phyloP scores from a whole-genome alignment of 345 rosid genomes.

The Aegle marmelos region DNA sequence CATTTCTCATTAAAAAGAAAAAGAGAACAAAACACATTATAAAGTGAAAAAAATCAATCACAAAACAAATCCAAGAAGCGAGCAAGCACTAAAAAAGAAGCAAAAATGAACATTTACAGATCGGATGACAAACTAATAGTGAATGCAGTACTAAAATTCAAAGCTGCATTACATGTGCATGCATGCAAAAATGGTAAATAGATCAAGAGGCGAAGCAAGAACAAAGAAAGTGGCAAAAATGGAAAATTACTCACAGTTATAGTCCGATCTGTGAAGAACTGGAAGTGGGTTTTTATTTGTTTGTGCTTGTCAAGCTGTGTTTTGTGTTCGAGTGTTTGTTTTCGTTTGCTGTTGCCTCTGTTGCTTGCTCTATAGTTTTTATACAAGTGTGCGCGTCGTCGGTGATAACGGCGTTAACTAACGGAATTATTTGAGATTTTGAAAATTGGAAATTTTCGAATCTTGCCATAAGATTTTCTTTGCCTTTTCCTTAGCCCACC shows the following conservation, averaged over 20 bases:
- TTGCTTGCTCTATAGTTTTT: conserved; percentile 23
- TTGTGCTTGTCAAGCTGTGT: conserved; percentile 14
- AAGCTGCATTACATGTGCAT: conserved; percentile 24
- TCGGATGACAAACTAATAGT: conserved; percentile 9
- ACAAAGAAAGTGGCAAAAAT: not conserved
- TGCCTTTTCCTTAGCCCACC: not conserved
- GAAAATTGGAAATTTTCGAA: conserved; percentile 8
- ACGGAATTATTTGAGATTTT: conserved; percentile 31
- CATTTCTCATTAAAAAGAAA: conserved; percentile 19
- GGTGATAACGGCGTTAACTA: conserved; percentile 57
- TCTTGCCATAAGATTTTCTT: not conserved
- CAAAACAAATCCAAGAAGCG: conserved; percentile 17
- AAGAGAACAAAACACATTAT: not conserved
- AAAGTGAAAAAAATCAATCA: conserved; percentile 8
- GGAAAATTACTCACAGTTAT: conserved; percentile 40
- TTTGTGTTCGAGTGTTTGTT: not conserved
- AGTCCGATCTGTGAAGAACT: conserved; percentile 34
- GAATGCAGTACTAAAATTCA: not conserved
- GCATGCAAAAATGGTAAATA: conserved; percentile 16
- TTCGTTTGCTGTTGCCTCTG: conserved; percentile 34
- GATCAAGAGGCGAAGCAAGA: conserved; percentile 11
- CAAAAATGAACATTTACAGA: conserved; percentile 10
- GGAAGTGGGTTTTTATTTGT: conserved; percentile 1
- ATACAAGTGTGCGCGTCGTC: conserved; percentile 37
- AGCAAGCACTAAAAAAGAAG: not conserved